Evolutionary conservation across 805 yeast genomes (phyloP).

Genomic region (Candida glaebosa): DNA sequence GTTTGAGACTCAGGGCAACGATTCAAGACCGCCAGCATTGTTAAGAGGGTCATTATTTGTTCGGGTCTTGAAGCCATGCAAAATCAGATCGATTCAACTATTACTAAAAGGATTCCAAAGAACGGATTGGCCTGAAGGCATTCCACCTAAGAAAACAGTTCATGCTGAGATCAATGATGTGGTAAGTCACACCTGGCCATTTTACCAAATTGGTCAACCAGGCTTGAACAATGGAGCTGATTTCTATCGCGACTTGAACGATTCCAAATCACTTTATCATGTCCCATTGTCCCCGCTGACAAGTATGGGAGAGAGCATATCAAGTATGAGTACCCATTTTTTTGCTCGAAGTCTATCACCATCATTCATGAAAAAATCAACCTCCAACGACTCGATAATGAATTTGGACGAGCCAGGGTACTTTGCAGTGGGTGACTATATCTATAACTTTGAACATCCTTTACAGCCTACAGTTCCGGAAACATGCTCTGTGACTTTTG

Average conservation of each 20-base stretch:
- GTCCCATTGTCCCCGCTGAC: conserved; percentile 2
- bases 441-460: conserved; percentile 88
- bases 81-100: conserved; percentile 60
- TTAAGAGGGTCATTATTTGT: conserved; percentile 76
- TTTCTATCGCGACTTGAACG: conserved; percentile 30
- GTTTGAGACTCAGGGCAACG: conserved; percentile 61
- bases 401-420: conserved; percentile 21
- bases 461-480: conserved; percentile 83
- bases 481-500: conserved; percentile 72
- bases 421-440: conserved; percentile 86
- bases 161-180: conserved; percentile 63
- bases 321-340: conserved; percentile 14
- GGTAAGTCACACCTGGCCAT: conserved; percentile 87
- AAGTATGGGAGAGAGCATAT: neutral
- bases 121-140: conserved; percentile 98
- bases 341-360: conserved; percentile 24
- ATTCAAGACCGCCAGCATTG: conserved; percentile 69
- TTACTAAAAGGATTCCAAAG: conserved; percentile 64
- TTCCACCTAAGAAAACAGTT: conserved; percentile 79
- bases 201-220: conserved; percentile 43
- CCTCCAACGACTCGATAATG: conserved; percentile 24
- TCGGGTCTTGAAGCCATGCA: conserved; percentile 67
- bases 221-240: conserved; percentile 45
- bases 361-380: conserved; percentile 24
- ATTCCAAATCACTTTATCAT: neutral